Evolutionary conservation across 805 yeast species (phyloP), one percentile per base, ranked within the genome.

Genomic region (Saccharomycopsis sp.): DNA sequence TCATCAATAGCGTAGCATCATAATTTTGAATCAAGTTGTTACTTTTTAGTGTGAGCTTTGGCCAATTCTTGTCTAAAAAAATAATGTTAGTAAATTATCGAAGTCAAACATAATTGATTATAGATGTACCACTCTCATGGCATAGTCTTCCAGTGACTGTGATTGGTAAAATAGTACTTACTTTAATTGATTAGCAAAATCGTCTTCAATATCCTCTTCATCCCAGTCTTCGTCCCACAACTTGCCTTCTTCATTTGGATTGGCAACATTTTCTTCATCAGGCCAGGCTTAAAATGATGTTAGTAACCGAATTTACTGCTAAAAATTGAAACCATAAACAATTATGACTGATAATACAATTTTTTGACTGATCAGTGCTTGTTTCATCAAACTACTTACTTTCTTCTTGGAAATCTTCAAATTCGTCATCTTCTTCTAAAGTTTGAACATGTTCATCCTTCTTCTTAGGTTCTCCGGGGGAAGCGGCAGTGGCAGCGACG

Each of bases 191-290:
- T 69, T 70, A 32, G 92, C 76, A 62, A 89, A 92, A 49, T 85
- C 86, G 54, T 88, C 96, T 45, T 84, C 92, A 44, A 79, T 83
- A 53, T 88, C 96, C 47, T 87, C 95, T 57, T 89, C 94, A 51
- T 83, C 96, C 98, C 98, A 89, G 58, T 86, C 89, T 60, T 88
- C 96, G 51, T 88, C 95, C 96, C 97, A 88, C 39, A 88, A 72
- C 47, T 75, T 70, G 51, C 73, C 61, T 59, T 72, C 70, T 49
- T 72, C 66, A 50, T 28, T 28, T 67, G 63, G n/a, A 28, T 69
- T 56, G 46, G 70, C 68, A 48, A 74, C 57, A 42, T 79, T 59
- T 52, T 78, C 68, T 42, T 68, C 59, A 28, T 67, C 70, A n/a
- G 72, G 61, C 95, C 95, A 87, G 51, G 80, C 77, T 63, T 33